These are phyloP conservation scores for Chrysanthemum lavandulifolium DNA, from an alignment of 129 eudicot species.

Conservation along the genomic window DNA sequence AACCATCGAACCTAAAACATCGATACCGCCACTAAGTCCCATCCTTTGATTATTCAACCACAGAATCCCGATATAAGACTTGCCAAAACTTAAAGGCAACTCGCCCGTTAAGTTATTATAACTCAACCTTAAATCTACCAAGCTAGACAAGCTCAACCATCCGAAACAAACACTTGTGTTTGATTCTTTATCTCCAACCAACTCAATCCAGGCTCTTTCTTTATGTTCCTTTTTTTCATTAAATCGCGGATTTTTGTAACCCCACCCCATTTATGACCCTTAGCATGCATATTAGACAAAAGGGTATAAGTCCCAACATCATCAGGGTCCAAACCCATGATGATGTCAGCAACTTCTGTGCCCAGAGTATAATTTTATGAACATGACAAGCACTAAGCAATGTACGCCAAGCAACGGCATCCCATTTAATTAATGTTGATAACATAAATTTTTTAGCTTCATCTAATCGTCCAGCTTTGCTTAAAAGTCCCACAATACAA, in stretches of 20 bases:
- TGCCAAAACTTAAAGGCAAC: constrained; percentile 7
- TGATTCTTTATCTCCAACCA: constrained; percentile 32
- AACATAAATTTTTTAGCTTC: too few species aligned
- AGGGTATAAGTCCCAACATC: too few species aligned
- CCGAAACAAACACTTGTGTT: constrained; percentile 33
- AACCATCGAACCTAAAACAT: constrained; percentile 1
- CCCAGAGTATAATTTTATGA: too few species aligned
- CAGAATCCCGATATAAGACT: neutral
- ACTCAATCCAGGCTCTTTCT: constrained; percentile 28
- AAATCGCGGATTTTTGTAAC: too few species aligned
- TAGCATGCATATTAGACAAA: too few species aligned
- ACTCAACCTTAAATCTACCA: constrained; percentile 5
- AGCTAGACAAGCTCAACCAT: constrained; percentile 12
- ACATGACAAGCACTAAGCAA: too few species aligned
- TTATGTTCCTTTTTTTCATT: constrained; percentile 19
- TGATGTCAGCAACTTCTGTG: too few species aligned
- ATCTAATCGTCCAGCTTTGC: constrained; percentile 3
- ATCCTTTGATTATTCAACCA: constrained; percentile 8
- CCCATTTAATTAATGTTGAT: too few species aligned
- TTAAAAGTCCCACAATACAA: constrained; percentile 56
- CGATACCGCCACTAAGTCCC: constrained; percentile 1
- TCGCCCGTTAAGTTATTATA: constrained; percentile 8
- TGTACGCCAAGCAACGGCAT: too few species aligned
- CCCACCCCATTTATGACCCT: too few species aligned
- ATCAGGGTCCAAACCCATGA: too few species aligned